Percentiles rank a stretch among this genome's conserved stretches.
Conservation (phyloP, 352 stramenopile species). For the Thalassiosira gravida region DNA sequence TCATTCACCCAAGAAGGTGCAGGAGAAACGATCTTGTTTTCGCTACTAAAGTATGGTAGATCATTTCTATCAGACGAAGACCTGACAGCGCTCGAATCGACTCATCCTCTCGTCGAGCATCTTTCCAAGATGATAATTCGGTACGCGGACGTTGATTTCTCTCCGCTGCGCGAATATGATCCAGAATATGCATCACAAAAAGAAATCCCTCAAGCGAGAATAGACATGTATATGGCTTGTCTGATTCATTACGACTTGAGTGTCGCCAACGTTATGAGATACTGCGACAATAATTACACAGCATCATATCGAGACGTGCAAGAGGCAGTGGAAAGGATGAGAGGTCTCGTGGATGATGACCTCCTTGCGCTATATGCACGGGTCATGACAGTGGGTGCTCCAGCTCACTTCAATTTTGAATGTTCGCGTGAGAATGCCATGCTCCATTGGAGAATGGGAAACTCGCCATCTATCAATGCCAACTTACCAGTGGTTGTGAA, state of each 20-base stretch:
- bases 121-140: constrained; percentile 5
- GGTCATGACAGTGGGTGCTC: constrained; percentile 1
- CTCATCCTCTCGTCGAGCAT: constrained; percentile 20
- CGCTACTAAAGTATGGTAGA: constrained; percentile 8
- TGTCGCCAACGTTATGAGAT: neutral
- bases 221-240: constrained; percentile 11
- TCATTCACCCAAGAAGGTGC: constrained; percentile 28
- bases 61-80: neutral
- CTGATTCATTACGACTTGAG: neutral
- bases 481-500: no score
- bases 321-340: neutral
- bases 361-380: neutral
- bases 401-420: neutral
- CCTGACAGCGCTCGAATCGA: neutral
- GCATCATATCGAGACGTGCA: neutral
- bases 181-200: constrained; percentile 8
- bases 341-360: neutral
- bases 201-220: neutral
- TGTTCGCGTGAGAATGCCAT: neutral
- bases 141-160: constrained; percentile 17
- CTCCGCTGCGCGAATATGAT: constrained; percentile 7
- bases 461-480: neutral
- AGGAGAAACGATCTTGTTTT: constrained; percentile 21
- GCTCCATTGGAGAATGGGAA: neutral
- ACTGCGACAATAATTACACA: neutral